Evolutionary conservation across 2,329 filamentous ascomycete genomes (phyloP), one percentile per base, ranked within the genome.

Genomic region (Aspergillus sp.): DNA sequence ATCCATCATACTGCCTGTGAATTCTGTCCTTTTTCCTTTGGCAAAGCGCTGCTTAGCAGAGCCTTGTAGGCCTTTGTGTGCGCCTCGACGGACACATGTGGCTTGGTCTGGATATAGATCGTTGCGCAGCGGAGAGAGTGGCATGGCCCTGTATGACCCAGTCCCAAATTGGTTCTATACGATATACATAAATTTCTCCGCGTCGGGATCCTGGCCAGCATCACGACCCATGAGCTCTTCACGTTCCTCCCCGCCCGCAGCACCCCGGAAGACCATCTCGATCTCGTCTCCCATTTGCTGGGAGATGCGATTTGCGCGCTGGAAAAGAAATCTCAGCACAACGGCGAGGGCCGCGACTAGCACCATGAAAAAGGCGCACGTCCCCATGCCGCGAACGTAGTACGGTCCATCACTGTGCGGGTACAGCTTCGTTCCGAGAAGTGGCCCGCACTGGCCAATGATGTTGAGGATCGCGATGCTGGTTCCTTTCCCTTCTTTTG

Each of bases 391-490:
- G 1, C 62, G 71, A 3, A 81, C 73, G 63, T 86, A 89, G 65
- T 79, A 86, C 1, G 85, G 85, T 9, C 74, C 79, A 55, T 87
- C 81, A 10, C 65, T 60, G 17, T 65, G 60, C 0, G 86, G 86
- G 60, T 88, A 89, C 47, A 89, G 69, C 42, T 84, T 75, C 6
- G 83, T 86, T 14, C 85, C 86, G n/a, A 88, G 73, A 3, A 89
- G 71, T 2, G 90, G 89, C 0, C 90, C 90, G 57, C 85, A 86
- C 72, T 95, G 90, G 1, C 90, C 92, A 13, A 96, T 79, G 33
- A 90, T 64, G 69, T 96, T 92, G 65, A 96, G 70, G 30, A 96
- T 78, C 1, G 88, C 89, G 63, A 95, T 89, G 1, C 87, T 89
- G 1, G 84, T 84, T 0, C 89, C 89, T 59, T 88, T 87, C 6